These are phyloP conservation scores for Silene noctiflora DNA, from an alignment of 179 eudicot genomes.

Conservation along the genomic window DNA sequence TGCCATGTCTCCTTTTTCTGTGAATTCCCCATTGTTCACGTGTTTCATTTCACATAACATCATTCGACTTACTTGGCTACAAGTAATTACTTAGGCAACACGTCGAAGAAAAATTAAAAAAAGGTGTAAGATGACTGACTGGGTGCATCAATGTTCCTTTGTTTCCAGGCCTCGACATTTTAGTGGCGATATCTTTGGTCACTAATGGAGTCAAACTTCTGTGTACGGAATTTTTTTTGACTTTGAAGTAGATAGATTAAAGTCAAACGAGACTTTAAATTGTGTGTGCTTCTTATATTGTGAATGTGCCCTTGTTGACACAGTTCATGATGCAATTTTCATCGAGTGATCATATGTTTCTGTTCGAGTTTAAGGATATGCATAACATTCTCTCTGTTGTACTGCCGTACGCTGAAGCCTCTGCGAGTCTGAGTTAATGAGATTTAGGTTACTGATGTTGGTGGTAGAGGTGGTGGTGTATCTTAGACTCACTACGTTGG, in stretches of 20 bases:
- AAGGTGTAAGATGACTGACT: neutral
- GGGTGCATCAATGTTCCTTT: neutral
- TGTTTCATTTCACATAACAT: neutral
- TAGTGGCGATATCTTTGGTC: neutral
- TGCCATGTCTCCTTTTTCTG: neutral
- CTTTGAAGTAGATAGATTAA: neutral
- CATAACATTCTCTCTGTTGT: neutral
- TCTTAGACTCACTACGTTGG: neutral
- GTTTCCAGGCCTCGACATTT: neutral
- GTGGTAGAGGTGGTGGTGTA: neutral
- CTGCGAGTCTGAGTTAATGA: neutral
- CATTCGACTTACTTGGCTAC: neutral
- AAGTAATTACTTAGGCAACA: neutral
- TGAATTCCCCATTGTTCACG: neutral
- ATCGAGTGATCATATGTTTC: neutral
- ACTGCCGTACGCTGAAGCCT: neutral
- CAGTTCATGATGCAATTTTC: neutral
- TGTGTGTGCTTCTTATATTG: neutral
- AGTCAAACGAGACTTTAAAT: neutral
- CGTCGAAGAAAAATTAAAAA: neutral
- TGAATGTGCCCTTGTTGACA: neutral
- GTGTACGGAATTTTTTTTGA: no score
- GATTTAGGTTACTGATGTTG: neutral
- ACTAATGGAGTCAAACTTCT: neutral
- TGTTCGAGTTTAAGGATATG: neutral